A percentile compares a stretch with the other conserved stretches of the same genome.
These are phyloP conservation scores for Sugiyamaella mastotermitis DNA, from an alignment of 805 yeast species.

Conservation along the genomic window DNA sequence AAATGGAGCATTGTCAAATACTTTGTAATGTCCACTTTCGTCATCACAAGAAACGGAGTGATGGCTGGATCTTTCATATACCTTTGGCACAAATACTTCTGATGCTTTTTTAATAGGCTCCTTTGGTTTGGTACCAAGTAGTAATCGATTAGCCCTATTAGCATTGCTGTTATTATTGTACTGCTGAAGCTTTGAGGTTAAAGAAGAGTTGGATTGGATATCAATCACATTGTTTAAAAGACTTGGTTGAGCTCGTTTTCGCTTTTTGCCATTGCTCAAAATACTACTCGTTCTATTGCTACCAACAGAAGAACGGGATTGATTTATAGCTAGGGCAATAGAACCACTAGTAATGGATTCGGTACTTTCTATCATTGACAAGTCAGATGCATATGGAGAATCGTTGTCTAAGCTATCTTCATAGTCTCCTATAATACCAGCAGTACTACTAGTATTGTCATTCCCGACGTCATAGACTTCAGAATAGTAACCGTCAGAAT, in stretches of 20 bases:
- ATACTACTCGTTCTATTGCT: not conserved
- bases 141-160: not conserved
- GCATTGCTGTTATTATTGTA: not conserved
- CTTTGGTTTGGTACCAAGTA: slow-evolving; percentile 16
- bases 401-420: slow-evolving; percentile 1
- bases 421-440: no score
- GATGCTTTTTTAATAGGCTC: slow-evolving; percentile 25
- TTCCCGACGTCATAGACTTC: no score
- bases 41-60: slow-evolving; percentile 24
- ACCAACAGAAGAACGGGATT: not conserved
- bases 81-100: slow-evolving; percentile 24
- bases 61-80: slow-evolving; percentile 16
- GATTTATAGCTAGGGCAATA: no score
- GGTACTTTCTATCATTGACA: slow-evolving; percentile 6
- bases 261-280: slow-evolving; percentile 2
- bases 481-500: not conserved
- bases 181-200: not conserved
- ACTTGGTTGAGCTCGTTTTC: slow-evolving; percentile 1
- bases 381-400: slow-evolving; percentile 6
- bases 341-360: slow-evolving; percentile 3
- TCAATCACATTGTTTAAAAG: not conserved
- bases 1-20: slow-evolving; percentile 30
- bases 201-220: not conserved
- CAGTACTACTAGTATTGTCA: not conserved
- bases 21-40: slow-evolving; percentile 29